These are phyloP conservation scores for Penicillium egyptiacum DNA, from an alignment of 495 filamentous ascomycete genomes.

Conservation along the genomic window DNA sequence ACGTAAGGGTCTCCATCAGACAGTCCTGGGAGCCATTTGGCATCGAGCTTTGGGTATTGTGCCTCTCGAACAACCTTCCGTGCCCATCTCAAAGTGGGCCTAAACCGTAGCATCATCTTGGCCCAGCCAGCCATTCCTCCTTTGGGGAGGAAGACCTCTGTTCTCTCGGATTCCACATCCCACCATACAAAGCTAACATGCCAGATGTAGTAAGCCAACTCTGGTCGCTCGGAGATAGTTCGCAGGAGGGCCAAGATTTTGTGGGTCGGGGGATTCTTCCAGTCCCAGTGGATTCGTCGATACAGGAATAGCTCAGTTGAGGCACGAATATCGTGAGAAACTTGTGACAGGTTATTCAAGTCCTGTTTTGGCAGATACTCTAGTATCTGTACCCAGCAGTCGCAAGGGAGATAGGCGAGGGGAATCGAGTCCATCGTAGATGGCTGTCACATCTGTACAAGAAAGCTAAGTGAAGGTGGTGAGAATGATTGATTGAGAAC, in stretches of 20 bases:
- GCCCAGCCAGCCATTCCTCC: neutral
- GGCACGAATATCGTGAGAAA: neutral
- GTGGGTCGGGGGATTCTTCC: neutral
- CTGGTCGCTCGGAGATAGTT: neutral
- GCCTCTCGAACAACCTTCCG: neutral
- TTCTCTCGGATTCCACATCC: neutral
- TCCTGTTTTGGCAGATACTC: neutral
- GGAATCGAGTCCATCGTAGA: neutral
- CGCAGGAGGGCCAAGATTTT: neutral
- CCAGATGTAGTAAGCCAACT: neutral
- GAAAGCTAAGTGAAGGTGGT: neutral
- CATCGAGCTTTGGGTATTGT: neutral
- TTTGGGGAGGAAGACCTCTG: neutral
- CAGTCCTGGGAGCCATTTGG: neutral
- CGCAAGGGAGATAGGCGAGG: neutral
- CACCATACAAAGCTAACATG: neutral
- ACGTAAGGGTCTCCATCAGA: slow-evolving; percentile 1
- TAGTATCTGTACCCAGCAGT: neutral
- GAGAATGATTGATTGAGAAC: neutral
- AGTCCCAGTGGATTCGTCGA: slow-evolving; percentile 3
- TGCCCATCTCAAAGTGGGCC: neutral
- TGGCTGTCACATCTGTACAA: neutral
- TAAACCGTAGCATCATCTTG: neutral
- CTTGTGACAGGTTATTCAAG: neutral
- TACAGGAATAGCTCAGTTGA: neutral